Evolutionary conservation across 768 basidiomycete species (phyloP).

Genomic region (Collybiopsis confluens): DNA sequence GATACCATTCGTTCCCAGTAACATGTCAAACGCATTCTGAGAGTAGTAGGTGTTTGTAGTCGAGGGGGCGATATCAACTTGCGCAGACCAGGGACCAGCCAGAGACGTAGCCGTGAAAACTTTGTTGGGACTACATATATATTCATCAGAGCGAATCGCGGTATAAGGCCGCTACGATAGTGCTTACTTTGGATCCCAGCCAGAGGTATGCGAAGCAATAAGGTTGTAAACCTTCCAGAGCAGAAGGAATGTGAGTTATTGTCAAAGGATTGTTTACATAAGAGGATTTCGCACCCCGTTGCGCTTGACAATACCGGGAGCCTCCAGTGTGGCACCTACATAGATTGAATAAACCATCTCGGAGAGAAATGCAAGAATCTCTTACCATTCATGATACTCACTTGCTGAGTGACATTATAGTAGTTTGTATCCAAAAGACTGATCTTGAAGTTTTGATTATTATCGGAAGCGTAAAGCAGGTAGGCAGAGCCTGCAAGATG

Average conservation of each 20-base stretch:
- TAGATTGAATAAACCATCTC: neutral
- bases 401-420: slow-evolving; percentile 48
- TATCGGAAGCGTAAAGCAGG: slow-evolving; percentile 61
- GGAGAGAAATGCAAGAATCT: neutral
- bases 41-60: slow-evolving; percentile 54
- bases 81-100: slow-evolving; percentile 50
- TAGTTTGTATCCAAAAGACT: slow-evolving; percentile 53
- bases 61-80: slow-evolving; percentile 51
- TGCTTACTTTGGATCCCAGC: slow-evolving; percentile 10
- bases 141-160: slow-evolving; percentile 9
- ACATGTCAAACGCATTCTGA: slow-evolving; percentile 54
- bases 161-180: neutral
- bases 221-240: slow-evolving; percentile 49
- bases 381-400: slow-evolving; percentile 40
- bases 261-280: neutral
- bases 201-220: slow-evolving; percentile 51
- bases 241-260: neutral
- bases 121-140: slow-evolving; percentile 58
- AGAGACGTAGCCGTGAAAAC: slow-evolving; percentile 52
- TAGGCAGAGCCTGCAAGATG: slow-evolving; percentile 31
- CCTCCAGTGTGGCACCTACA: slow-evolving; percentile 53
- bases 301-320: slow-evolving; percentile 59
- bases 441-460: slow-evolving; percentile 69
- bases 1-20: slow-evolving; percentile 43
- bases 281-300: slow-evolving; percentile 35